These are phyloP conservation scores for Cajanus cajan DNA, from an alignment of 306 rosid species.

Conservation along the genomic window DNA sequence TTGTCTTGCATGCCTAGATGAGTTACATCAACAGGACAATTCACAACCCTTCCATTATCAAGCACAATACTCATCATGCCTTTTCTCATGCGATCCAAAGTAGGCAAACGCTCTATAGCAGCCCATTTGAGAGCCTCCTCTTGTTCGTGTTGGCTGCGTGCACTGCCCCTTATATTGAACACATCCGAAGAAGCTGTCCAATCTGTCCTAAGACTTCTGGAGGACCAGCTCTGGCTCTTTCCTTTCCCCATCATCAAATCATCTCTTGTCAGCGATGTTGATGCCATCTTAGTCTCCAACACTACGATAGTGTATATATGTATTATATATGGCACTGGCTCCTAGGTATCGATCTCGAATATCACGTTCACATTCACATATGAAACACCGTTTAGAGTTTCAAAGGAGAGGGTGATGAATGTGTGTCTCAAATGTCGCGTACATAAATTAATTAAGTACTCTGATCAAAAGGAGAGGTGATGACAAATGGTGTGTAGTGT, in stretches of 20 bases:
- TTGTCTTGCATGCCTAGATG: constrained; percentile 51
- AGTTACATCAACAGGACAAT: constrained; percentile 46
- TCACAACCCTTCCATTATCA: constrained; percentile 41
- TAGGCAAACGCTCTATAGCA: constrained; percentile 65
- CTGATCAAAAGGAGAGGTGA: not conserved
- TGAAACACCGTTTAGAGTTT: too few species aligned
- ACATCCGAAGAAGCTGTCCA: constrained; percentile 50
- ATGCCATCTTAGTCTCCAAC: constrained; percentile 23
- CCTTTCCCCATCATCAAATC: constrained; percentile 30
- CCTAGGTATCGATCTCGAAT: too few species aligned
- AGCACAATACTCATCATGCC: constrained; percentile 48
- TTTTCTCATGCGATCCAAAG: constrained; percentile 54
- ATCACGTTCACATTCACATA: too few species aligned
- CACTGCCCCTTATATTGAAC: constrained; percentile 12
- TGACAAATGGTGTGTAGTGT: not conserved
- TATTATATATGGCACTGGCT: too few species aligned
- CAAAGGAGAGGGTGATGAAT: too few species aligned
- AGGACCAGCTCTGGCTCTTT: constrained; percentile 35
- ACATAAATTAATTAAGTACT: not conserved
- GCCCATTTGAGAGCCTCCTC: constrained; percentile 72
- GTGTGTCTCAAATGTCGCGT: not conserved
- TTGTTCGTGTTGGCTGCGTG: constrained; percentile 34
- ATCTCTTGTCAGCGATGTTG: constrained; percentile 26
- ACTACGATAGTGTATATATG: too few species aligned
- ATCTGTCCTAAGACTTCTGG: constrained; percentile 35